Base-by-base conservation (phyloP, 2,329 filamentous ascomycete genomes). In the Falciphora oryzae region DNA sequence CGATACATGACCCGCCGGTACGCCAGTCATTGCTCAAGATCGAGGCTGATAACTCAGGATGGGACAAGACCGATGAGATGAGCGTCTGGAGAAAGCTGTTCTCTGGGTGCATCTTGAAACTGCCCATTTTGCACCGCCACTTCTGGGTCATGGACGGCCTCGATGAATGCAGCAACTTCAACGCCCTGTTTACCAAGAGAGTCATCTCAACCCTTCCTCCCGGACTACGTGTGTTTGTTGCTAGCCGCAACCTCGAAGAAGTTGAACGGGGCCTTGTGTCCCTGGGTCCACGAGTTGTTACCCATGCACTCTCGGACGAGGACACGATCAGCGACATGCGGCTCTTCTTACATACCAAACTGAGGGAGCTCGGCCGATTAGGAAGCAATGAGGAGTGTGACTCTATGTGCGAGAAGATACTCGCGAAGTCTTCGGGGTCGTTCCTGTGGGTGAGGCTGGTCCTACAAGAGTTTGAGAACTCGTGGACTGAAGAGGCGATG, bases 401-500 rank as follows among this genome's bases (percentile, higher is more conserved):
- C 18, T 57, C 60, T 13, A 68, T 74, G 67, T 69, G 69, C 38
- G 65, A 69, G 7, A 70, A 68, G 53, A 73, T 75, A 25, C 63
- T 74, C n/a, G 28, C 22, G 0, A 74, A 71, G 59, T 72, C 73
- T 1, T 67, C 65, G 1, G 73, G 73, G 14, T 74, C 70, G 7
- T 75, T 75, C 62, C 70, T 75, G 16, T 75, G 73, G 73, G 66
- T 69, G 2, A 67, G 70, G 3, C 69, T 75, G 6, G 70, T 75
- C n/a, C 59, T 74, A 11, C 67, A 75, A 63, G 71, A 73, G 44
- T 69, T 75, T 22, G 68, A 71, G 62, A 67, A 66, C 35, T 66
- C 67, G 2, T 75, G 70, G 66, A 73, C 70, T 1, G 66, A 70
- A 53, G 72, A 74, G 63, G 69, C 67, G 2, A 74, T 74, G 66